Evolutionary conservation across 495 filamentous ascomycete genomes (phyloP).

Genomic region (Astrocystis sublimbata): DNA sequence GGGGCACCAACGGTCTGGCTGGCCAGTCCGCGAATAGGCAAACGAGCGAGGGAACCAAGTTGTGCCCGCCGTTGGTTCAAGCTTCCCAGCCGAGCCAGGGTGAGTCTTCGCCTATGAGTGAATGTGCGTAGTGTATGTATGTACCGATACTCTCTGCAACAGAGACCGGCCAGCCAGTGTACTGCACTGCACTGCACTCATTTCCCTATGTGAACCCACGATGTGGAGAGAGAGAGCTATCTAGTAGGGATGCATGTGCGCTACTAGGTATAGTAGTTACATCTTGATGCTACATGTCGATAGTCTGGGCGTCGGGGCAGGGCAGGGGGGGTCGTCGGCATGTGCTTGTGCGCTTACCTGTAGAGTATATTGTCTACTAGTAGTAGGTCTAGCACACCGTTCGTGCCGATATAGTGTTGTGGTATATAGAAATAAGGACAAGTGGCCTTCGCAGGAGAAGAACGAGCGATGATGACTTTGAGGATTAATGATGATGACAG

Average conservation of each 20-base stretch:
- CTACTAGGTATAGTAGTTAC: neutral
- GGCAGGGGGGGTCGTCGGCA: no score
- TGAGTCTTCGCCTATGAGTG: conserved; percentile 8
- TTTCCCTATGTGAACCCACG: conserved; percentile 8
- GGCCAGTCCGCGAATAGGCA: neutral
- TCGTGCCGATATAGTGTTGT: neutral
- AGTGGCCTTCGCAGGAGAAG: neutral
- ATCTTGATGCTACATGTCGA: no score
- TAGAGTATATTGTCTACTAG: neutral
- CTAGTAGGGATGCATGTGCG: neutral
- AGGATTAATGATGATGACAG: conserved; percentile 1
- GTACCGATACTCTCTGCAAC: neutral
- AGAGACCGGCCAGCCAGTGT: neutral
- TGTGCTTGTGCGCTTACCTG: conserved; percentile 4
- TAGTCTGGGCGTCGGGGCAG: conserved; percentile 1
- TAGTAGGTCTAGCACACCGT: no score
- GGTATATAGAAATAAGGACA: neutral
- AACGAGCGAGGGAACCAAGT: neutral
- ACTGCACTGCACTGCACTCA: conserved; percentile 5
- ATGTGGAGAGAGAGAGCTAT: conserved; percentile 1
- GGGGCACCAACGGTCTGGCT: neutral
- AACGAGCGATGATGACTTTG: conserved; percentile 2
- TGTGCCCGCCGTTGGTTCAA: neutral
- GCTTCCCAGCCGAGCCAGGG: no score
- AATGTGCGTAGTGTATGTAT: no score